Evolutionary conservation across 768 basidiomycete species (phyloP).

Genomic region (Flagelloscypha sp.): DNA sequence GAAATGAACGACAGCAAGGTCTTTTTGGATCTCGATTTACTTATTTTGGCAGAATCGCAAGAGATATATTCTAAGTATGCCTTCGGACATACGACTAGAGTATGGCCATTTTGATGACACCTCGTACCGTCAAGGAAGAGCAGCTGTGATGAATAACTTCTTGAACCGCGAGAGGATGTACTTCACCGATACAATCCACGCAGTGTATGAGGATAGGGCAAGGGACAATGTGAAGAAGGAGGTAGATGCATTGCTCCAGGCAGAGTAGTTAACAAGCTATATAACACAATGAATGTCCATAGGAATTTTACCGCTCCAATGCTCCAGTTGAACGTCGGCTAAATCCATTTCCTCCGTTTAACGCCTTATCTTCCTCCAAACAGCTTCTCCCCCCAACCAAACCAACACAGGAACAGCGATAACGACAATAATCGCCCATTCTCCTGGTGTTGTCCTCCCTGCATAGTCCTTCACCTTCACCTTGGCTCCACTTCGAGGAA

Average conservation of each 20-base stretch:
- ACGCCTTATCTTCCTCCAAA: no score
- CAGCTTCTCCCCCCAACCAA: no score
- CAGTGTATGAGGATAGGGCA: constrained; percentile 9
- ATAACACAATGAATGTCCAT: no score
- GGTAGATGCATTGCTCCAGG: constrained; percentile 7
- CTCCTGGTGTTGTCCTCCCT: no score
- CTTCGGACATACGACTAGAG: constrained; percentile 8
- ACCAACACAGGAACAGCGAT: no score
- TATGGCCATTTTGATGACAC: constrained; percentile 8
- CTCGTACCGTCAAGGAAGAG: constrained; percentile 11
- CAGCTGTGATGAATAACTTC: constrained; percentile 10
- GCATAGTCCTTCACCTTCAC: no score
- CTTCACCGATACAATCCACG: constrained; percentile 7
- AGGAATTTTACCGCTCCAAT: no score
- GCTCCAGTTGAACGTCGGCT: no score
- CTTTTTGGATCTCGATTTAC: constrained; percentile 14
- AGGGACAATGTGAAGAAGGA: constrained; percentile 10
- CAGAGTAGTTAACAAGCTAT: no score
- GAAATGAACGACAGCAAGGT: constrained; percentile 5
- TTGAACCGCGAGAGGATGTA: constrained; percentile 9
- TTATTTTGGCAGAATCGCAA: constrained; percentile 10
- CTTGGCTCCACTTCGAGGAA: no score
- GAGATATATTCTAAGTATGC: constrained; percentile 9
- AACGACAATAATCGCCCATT: no score
- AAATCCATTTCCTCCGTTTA: no score